Base-by-base conservation (phyloP, 257 asterid genomes). In the Nicotiana tomentosiformis region DNA sequence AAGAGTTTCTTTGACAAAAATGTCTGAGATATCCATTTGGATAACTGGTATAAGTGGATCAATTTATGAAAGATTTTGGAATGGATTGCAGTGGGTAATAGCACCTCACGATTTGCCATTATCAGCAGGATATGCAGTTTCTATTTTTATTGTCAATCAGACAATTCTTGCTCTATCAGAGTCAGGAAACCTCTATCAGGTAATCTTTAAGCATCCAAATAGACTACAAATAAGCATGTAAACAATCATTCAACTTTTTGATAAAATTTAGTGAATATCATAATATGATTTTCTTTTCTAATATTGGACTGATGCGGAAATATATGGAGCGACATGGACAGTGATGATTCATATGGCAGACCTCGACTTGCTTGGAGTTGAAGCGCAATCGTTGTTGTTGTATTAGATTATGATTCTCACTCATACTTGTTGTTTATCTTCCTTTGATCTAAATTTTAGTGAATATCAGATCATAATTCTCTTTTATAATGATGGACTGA, bases 1-100 rank as follows among this genome's bases (percentile, higher is more conserved):
- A 87, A 90, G 97, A 68, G 77, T 91, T 32, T 95, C 97, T 62
- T 79, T 95, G 67, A 91, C 90, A 10, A 92, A 84, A 65, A 90
- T 95, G 93, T 93, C 98, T 3, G 99, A 95, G 62, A 65, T 90
- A 7, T 95, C 99, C 5, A 79, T 95, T 23, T 95, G 99, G 99
- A 89, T 95, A 1, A 93, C 95, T 15, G 98, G 97, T 0, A 83
- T 81, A 49, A 93, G 99, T 77, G 99, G 99, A n/a, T 90, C 96
- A 76, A 89, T 95, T 9, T 95, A 93, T 49, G 98, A 95, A 88
- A 89, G 99, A 68, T 93, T 87, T 62, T 95, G 99, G 99, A 95
- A 95, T 80, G 98, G 97, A 29, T 7, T 90, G 86, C 99, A 88
- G 87, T 95, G 99, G 99, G 98, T 93, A 86, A 80, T 91, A 77